These are phyloP conservation scores for Trypanosomatidae sp. DNA, from an alignment of 208 protist genomes.

Conservation along the genomic window DNA sequence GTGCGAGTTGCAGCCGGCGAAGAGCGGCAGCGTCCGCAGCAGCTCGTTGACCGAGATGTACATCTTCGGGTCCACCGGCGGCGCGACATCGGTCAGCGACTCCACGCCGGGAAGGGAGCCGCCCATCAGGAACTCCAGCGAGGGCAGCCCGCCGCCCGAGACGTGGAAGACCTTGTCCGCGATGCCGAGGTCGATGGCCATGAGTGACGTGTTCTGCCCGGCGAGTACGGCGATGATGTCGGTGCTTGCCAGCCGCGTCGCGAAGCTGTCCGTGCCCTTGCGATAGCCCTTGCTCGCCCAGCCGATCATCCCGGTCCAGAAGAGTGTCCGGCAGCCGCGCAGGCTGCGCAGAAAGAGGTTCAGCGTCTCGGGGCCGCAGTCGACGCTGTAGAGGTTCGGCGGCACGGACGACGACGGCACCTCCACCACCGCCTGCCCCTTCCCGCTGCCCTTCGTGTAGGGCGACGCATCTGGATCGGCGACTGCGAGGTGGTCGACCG, in stretches of 20 bases:
- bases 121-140: conserved; percentile 95
- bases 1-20: conserved; percentile 73
- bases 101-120: too few relatives aligned
- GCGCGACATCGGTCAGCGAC: conserved; percentile 69
- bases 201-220: conserved; percentile 42
- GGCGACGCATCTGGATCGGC: too few relatives aligned
- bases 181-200: conserved; percentile 41
- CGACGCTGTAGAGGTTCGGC: conserved; percentile 83
- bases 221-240: too few relatives aligned
- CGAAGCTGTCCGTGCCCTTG: conserved; percentile 64
- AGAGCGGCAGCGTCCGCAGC: conserved; percentile 66
- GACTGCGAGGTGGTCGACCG: conserved; percentile 94
- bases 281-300: conserved; percentile 92
- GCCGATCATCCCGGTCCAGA: conserved; percentile 96
- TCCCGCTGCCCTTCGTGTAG: too few relatives aligned
- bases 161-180: conserved; percentile 90
- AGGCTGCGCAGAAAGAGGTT: conserved; percentile 82
- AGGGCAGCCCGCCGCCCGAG: conserved; percentile 97
- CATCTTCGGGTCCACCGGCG: conserved; percentile 27
- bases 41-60: conserved; percentile 61
- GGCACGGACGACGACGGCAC: conserved; percentile 46
- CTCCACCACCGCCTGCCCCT: too few relatives aligned
- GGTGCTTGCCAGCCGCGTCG: conserved; percentile 43
- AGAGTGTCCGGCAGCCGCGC: conserved; percentile 82
- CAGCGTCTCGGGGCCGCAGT: conserved; percentile 88